Conservation (phyloP, 1,284 basidiomycete species). For the Pyrrhoderma lamaoense region DNA sequence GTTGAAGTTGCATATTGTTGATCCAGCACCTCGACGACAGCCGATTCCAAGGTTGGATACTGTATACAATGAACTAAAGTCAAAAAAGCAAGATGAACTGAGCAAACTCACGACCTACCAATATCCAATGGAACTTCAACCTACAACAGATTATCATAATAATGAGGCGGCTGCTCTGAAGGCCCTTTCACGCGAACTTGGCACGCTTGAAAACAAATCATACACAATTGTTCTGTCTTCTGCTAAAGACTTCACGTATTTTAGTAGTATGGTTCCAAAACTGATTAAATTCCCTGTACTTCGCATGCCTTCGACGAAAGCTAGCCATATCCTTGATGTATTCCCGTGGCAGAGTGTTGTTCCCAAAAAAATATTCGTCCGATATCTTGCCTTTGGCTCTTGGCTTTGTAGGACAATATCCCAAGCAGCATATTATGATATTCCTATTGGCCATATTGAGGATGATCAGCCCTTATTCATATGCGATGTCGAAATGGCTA, state of each 20-base stretch:
- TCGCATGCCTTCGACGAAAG: slow-evolving; percentile 73
- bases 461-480: slow-evolving; percentile 84
- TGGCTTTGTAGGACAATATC: slow-evolving; percentile 83
- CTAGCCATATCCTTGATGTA: slow-evolving; percentile 65
- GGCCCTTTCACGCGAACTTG: slow-evolving; percentile 85
- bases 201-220: slow-evolving; percentile 60
- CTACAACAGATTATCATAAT: slow-evolving; percentile 73
- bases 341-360: slow-evolving; percentile 75
- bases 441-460: slow-evolving; percentile 89
- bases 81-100: slow-evolving; percentile 38
- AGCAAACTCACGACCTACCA: slow-evolving; percentile 44
- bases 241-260: slow-evolving; percentile 78
- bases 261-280: slow-evolving; percentile 69
- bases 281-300: slow-evolving; percentile 84
- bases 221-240: slow-evolving; percentile 82
- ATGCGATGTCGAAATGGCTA: slow-evolving; percentile 88
- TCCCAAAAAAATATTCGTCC: slow-evolving; percentile 73
- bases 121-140: slow-evolving; percentile 69
- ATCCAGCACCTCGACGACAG: slow-evolving; percentile 81
- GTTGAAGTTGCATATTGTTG: slow-evolving; percentile 84
- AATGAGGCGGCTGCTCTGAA: slow-evolving; percentile 78
- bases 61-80: slow-evolving; percentile 55
- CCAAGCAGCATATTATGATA: slow-evolving; percentile 86
- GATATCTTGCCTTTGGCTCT: slow-evolving; percentile 72
- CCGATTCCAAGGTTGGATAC: slow-evolving; percentile 72